Conservation (phyloP, 176 grass and related monocot species). For the Microstegium vimineum region DNA sequence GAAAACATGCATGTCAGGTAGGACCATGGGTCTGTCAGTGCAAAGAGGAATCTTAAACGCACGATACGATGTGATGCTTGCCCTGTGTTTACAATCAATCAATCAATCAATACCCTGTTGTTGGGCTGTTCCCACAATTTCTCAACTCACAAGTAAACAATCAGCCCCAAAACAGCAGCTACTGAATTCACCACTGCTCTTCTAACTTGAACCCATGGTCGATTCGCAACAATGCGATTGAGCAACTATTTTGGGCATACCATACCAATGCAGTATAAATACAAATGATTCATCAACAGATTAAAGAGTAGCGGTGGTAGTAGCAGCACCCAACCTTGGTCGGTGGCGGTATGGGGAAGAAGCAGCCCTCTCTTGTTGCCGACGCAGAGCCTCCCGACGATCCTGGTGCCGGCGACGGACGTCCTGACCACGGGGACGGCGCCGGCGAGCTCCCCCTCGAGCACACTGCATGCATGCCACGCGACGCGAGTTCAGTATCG, state of each 20-base stretch:
- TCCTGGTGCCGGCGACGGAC: conserved; percentile 64
- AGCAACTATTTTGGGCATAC: too few species aligned
- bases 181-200: neutral
- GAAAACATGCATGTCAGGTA: too few species aligned
- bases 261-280: too few species aligned
- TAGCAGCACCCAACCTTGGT: conserved; percentile 78
- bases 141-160: neutral
- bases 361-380: conserved; percentile 85
- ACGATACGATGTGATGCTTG: neutral
- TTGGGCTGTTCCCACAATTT: neutral
- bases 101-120: too few species aligned
- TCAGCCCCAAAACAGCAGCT: neutral
- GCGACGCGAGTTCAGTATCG: neutral
- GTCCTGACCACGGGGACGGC: conserved; percentile 70
- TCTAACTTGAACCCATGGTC: too few species aligned
- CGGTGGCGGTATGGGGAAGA: conserved; percentile 74
- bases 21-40: too few species aligned
- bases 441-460: conserved; percentile 64
- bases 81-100: neutral
- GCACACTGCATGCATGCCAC: conserved; percentile 34
- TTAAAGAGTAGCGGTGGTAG: too few species aligned
- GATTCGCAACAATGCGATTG: neutral
- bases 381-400: conserved; percentile 70
- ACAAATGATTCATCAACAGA: neutral
- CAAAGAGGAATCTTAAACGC: neutral